Evolutionary conservation across 2,329 filamentous ascomycete species (phyloP), one percentile per base, ranked within the genome.

Genomic region (Nemania sp.): DNA sequence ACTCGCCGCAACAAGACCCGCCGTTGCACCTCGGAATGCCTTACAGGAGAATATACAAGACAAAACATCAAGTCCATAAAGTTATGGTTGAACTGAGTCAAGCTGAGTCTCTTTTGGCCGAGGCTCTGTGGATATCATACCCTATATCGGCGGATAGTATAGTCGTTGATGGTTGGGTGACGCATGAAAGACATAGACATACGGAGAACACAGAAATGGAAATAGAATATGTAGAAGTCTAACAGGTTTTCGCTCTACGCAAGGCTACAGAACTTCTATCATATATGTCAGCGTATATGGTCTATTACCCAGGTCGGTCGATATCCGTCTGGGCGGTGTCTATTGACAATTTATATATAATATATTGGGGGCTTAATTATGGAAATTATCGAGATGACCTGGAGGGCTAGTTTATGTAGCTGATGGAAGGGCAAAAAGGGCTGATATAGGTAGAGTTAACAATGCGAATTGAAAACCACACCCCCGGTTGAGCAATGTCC

Each of bases 31-130:
- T 5, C 11, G 63, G 63, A 11, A 61, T 66, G 57, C 63, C 63
- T 2, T 66, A 61, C n/a, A 61, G 32, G 26, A 61, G 29, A 43
- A 61, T 61, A 57, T 41, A 56, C 22, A n/a, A 52, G 1, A 13
- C 47, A 43, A 51, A 43, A 52, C 22, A 56, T 13, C 38, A 63
- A 15, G 27, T 64, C 13, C 38, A 26, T 1, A n/a, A 47, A 10
- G 26, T 27, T 1, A 47, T 5, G 6, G 10, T 38, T n/a, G 38
- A 47, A 29, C 32, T 58, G n/a, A 35, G 15, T 22, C 22, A 18
- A 11, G 20, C 20, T 1, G 15, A 59, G 20, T 13, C 47, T 13
- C 32, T 5, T 8, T 13, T 67, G 15, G 43, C 15, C 7, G 24
- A 59, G n/a, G 49, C 60, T 4, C 60, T 32, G 41, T 29, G 24